phyloP scores from a whole-genome alignment of 352 stramenopile species.

The Albugo laibachii region DNA sequence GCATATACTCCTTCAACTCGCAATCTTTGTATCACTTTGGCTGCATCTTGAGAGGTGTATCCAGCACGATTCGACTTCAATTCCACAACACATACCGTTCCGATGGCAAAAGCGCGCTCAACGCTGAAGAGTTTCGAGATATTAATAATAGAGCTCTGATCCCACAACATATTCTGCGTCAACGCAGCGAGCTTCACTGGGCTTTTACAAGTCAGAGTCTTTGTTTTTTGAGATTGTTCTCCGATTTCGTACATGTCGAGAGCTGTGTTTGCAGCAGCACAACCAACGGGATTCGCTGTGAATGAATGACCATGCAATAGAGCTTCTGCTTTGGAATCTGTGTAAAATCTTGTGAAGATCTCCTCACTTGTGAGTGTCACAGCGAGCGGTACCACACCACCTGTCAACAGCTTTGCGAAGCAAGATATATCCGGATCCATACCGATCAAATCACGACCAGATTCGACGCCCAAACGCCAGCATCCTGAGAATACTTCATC shows the following conservation, averaged over 20 bases:
- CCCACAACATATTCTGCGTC: slow-evolving; percentile 33
- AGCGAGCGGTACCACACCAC: slow-evolving; percentile 71
- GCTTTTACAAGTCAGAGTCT: slow-evolving; percentile 2
- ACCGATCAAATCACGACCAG: slow-evolving; percentile 60
- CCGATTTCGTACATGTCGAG: slow-evolving; percentile 71
- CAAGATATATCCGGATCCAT: slow-evolving; percentile 79
- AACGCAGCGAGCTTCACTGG: slow-evolving; percentile 4
- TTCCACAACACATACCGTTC: slow-evolving; percentile 61
- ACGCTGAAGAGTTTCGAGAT: slow-evolving; percentile 33
- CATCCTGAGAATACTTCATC: slow-evolving; percentile 85
- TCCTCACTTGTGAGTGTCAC: slow-evolving; percentile 76
- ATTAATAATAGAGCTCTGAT: slow-evolving; percentile 17
- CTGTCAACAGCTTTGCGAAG: slow-evolving; percentile 85
- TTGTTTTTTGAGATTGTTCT: neutral
- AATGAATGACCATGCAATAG: slow-evolving; percentile 86
- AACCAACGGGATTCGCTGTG: slow-evolving; percentile 80
- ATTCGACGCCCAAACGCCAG: slow-evolving; percentile 78
- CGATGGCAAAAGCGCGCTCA: slow-evolving; percentile 45
- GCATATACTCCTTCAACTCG: slow-evolving; percentile 49
- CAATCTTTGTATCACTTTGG: slow-evolving; percentile 35
- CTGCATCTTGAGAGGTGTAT: slow-evolving; percentile 44
- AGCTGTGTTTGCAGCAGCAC: slow-evolving; percentile 70
- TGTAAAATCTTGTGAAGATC: slow-evolving; percentile 81
- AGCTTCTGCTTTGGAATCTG: slow-evolving; percentile 65
- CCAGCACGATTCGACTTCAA: slow-evolving; percentile 28